These are phyloP conservation scores for Camelina hispida DNA, from an alignment of 345 rosid species.

Conservation along the genomic window DNA sequence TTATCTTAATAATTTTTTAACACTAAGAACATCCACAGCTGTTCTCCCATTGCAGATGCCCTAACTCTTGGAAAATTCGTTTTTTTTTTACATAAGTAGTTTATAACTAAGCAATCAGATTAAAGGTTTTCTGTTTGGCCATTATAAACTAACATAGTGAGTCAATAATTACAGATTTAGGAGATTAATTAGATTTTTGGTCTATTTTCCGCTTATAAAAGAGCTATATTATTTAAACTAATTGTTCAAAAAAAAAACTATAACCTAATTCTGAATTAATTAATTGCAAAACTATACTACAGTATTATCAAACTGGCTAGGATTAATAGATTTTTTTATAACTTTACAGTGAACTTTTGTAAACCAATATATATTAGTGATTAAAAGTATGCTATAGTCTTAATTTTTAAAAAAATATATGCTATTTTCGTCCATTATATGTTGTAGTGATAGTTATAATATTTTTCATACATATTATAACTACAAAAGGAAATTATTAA, in stretches of 20 bases:
- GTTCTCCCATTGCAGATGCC: no score
- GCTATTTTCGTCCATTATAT: no score
- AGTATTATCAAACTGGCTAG: not conserved
- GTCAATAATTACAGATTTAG: not conserved
- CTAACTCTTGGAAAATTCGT: not conserved
- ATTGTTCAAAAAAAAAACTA: not conserved
- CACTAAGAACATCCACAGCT: no score
- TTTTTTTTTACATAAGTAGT: not conserved
- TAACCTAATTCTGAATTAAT: not conserved
- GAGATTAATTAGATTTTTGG: not conserved
- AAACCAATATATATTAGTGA: not conserved
- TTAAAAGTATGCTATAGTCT: not conserved
- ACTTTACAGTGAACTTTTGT: constrained; percentile 1
- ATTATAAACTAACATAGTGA: not conserved
- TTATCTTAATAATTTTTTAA: no score
- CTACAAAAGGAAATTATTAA: no score
- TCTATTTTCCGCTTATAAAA: not conserved
- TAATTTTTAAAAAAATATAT: no score
- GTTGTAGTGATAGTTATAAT: no score
- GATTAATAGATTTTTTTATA: not conserved
- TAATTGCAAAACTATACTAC: constrained; percentile 9
- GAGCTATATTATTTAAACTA: not conserved
- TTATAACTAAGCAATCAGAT: not conserved
- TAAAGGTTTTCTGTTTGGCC: not conserved
- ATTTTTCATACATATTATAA: no score